Conservation (phyloP, 495 filamentous ascomycete species). For the Hypoxylon fragiforme region DNA sequence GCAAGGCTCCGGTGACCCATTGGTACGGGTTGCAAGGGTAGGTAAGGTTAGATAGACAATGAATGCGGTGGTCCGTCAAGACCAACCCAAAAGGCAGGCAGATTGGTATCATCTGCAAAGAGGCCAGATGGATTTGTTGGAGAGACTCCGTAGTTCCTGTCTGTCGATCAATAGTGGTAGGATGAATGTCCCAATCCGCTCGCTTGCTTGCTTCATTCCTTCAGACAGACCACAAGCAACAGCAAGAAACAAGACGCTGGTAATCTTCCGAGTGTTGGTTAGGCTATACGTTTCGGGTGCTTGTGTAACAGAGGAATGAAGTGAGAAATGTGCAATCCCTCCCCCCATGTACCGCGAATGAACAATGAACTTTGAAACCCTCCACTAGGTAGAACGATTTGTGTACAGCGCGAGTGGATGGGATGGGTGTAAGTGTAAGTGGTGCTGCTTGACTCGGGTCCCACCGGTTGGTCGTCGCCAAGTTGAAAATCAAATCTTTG, state of each 20-base stretch:
- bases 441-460: conserved; percentile 4
- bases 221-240: too few relatives aligned
- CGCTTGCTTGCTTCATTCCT: conserved; percentile 1
- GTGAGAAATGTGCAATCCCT: too few relatives aligned
- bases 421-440: conserved; percentile 3
- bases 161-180: not conserved
- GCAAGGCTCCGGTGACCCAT: conserved; percentile 30
- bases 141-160: too few relatives aligned
- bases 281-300: conserved; percentile 13
- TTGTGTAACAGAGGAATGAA: conserved; percentile 12
- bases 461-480: conserved; percentile 1
- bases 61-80: conserved; percentile 17
- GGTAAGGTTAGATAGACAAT: too few relatives aligned
- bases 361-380: conserved; percentile 10
- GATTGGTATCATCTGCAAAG: too few relatives aligned
- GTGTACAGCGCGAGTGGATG: too few relatives aligned
- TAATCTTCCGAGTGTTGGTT: conserved; percentile 1
- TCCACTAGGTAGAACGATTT: not conserved
- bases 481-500: conserved; percentile 3
- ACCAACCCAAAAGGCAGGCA: conserved; percentile 2
- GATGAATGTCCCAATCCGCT: not conserved
- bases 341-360: conserved; percentile 7
- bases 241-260: too few relatives aligned
- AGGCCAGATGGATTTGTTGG: too few relatives aligned
- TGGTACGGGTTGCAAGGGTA: conserved; percentile 33